Evolutionary conservation across 345 rosid genomes (phyloP).

Genomic region (Melaleuca quinquenervia): DNA sequence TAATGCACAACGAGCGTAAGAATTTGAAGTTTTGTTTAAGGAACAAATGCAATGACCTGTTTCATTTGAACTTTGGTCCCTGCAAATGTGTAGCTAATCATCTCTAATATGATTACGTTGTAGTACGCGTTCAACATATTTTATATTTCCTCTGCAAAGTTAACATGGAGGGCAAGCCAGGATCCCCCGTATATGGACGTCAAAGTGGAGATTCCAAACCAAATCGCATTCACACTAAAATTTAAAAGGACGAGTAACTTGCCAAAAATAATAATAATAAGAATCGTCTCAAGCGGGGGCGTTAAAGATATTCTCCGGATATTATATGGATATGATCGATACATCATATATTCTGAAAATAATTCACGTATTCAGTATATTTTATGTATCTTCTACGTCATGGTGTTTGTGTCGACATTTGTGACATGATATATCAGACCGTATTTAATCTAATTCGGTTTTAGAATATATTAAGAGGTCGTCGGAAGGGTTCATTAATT

Average conservation of each 20-base stretch:
- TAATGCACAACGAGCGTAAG: neutral
- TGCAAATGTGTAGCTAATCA: neutral
- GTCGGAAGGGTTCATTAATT: neutral
- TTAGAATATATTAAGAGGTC: neutral
- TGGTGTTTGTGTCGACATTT: neutral
- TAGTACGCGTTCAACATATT: neutral
- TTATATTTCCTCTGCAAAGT: neutral
- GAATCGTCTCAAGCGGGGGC: neutral
- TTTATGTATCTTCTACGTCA: neutral
- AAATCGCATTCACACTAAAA: neutral
- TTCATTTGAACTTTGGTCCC: neutral
- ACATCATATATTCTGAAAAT: neutral
- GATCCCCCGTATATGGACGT: neutral
- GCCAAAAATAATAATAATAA: neutral
- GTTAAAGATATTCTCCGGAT: neutral
- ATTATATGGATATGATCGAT: neutral
- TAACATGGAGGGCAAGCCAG: neutral
- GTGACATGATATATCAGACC: neutral
- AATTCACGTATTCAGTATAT: neutral
- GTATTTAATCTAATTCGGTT: neutral
- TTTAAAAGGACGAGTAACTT: neutral
- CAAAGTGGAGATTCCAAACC: neutral
- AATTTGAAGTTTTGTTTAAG: neutral
- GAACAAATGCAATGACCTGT: neutral
- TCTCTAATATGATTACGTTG: neutral